phyloP scores from a whole-genome alignment of 371 early-diverging fungal genomes.

The Haplosporangium sp. region DNA sequence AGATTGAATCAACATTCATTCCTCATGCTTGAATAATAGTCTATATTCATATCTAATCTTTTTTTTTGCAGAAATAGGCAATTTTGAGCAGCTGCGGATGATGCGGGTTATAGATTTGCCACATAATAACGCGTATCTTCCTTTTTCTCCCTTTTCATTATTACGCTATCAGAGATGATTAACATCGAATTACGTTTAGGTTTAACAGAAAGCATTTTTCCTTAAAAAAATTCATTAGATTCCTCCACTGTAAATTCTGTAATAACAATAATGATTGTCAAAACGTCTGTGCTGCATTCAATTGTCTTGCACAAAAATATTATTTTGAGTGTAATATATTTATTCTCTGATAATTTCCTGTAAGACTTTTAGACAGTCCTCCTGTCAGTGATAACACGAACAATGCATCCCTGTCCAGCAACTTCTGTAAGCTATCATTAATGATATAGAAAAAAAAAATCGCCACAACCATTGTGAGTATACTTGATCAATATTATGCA shows the following conservation, averaged over 20 bases:
- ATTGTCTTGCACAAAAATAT: too few relatives aligned
- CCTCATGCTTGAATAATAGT: too few relatives aligned
- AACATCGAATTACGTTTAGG: too few relatives aligned
- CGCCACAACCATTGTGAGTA: neutral
- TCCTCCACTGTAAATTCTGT: too few relatives aligned
- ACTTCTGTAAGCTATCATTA: constrained; percentile 78
- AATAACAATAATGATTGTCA: neutral
- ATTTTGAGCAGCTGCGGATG: too few relatives aligned
- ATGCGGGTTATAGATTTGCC: constrained; percentile 15
- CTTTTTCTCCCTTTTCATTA: neutral
- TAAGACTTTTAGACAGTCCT: constrained; percentile 66
- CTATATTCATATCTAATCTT: too few relatives aligned
- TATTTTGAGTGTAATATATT: neutral
- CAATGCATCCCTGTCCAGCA: constrained; percentile 88
- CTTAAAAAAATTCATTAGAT: too few relatives aligned
- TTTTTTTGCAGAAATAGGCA: too few relatives aligned
- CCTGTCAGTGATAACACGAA: constrained; percentile 91
- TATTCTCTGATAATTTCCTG: neutral
- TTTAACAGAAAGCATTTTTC: too few relatives aligned
- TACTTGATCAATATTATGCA: neutral
- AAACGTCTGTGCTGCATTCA: neutral
- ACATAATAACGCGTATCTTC: too few relatives aligned
- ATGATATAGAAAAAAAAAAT: neutral
- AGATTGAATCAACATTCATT: neutral
- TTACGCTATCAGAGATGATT: too few relatives aligned